These are phyloP conservation scores for Ampelomyces quisqualis DNA, from an alignment of 2,329 filamentous ascomycete genomes.

Conservation along the genomic window DNA sequence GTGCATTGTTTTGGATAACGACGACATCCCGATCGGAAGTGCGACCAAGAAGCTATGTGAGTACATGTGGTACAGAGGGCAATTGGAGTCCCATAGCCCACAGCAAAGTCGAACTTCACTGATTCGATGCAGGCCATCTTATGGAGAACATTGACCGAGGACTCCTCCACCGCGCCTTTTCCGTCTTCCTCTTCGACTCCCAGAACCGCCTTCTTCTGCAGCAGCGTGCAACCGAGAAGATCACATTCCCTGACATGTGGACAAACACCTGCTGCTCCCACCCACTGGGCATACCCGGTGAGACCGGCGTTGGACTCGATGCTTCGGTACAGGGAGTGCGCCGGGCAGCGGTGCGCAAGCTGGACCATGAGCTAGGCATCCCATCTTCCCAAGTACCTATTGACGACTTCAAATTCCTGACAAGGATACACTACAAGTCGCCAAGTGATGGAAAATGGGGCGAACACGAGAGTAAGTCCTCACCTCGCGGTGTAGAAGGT, in stretches of 20 bases:
- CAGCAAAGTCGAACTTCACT: slow-evolving; percentile 6
- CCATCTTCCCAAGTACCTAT: slow-evolving; percentile 83
- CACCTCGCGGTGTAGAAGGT: not conserved
- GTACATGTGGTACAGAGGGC: slow-evolving; percentile 41
- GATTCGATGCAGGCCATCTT: slow-evolving; percentile 69
- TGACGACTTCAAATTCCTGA: slow-evolving; percentile 90
- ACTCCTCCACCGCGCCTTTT: slow-evolving; percentile 94
- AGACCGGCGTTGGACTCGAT: slow-evolving; percentile 80
- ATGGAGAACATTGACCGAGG: slow-evolving; percentile 99
- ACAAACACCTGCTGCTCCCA: slow-evolving; percentile 99
- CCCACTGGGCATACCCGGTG: slow-evolving; percentile 84
- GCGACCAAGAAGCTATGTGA: slow-evolving; percentile 97
- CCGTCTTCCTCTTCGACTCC: slow-evolving; percentile 95
- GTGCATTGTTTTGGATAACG: slow-evolving; percentile 92
- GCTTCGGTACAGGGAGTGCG: slow-evolving; percentile 84
- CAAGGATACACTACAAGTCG: slow-evolving; percentile 96
- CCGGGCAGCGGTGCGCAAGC: slow-evolving; percentile 86
- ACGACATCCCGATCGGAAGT: slow-evolving; percentile 90
- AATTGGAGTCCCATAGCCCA: too few relatives aligned
- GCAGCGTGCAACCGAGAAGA: slow-evolving; percentile 94
- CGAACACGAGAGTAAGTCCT: slow-evolving; percentile 87
- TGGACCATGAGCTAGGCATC: slow-evolving; percentile 94
- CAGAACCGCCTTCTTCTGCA: slow-evolving; percentile 91
- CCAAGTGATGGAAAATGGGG: slow-evolving; percentile 98
- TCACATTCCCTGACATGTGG: slow-evolving; percentile 99